Evolutionary conservation across 176 grass and related monocot genomes (phyloP), one percentile per base, ranked within the genome.

Genomic region (Carex scoparia): DNA sequence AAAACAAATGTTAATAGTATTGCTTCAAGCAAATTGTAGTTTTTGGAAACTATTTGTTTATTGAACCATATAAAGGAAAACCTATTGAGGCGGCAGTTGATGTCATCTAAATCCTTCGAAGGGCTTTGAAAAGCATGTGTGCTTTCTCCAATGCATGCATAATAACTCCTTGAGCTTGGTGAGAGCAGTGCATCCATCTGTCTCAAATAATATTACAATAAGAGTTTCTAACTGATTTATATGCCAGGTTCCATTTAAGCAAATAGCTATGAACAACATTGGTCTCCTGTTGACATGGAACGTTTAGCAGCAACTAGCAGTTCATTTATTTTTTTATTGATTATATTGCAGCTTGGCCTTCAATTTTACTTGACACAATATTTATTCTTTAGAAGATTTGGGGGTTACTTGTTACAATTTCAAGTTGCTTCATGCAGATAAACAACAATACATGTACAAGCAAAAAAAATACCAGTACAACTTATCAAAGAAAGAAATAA

Each of bases 71-170:
- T 48, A 84, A 61, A 65, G 27, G 64, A 61, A 53, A 89, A 98
- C 96, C 85, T 89, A 77, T 94, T 98, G 28, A 99, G 87, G 81
- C 81, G 88, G 74, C 80, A 90, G 49, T 99, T 99, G 84, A 99
- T 95, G 83, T 85, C 87, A 15, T 86, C 88, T 80, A 99, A 86
- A 89, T 99, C 96, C 69, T 91, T 95, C 3, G 93, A 92, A 57
- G 91, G 91, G 72, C 93, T 94, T 81, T 90, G 91, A 78, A 92
- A 95, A 84, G 88, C 85, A 79, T 89, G 93, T 37, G 96, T 95
- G 90, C 96, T 93, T 89, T 99, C 96, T 31, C 96, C 93, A 19
- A 99, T 88, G 83, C 93, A 99, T 53, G 93, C 96, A 88, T 99
- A 99, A 83, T 91, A 94, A 86, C 96, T 99, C 81, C 90, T 89